Evolutionary conservation across 2,329 filamentous ascomycete species (phyloP).

Genomic region (Pyrenochaeta sp.): DNA sequence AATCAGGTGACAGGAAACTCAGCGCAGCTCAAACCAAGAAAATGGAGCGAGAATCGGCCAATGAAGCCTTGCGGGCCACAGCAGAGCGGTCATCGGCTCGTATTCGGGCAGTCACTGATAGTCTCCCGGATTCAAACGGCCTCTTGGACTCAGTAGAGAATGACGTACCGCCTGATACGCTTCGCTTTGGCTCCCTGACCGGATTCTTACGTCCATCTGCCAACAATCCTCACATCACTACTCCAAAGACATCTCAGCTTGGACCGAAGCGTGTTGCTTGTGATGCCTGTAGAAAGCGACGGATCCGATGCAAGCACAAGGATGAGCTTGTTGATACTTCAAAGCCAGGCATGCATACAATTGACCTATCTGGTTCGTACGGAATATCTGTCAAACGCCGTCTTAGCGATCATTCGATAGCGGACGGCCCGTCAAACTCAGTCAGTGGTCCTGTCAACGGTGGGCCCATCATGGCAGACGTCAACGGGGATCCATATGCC

Average conservation of each 20-base stretch:
- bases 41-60: constrained; percentile 61
- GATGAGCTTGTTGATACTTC: constrained; percentile 55
- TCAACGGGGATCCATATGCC: constrained; percentile 50
- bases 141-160: too few relatives aligned
- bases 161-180: too few relatives aligned
- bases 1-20: constrained; percentile 59
- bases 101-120: constrained; percentile 35
- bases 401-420: constrained; percentile 39
- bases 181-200: constrained; percentile 35
- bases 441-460: constrained; percentile 34
- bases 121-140: constrained; percentile 23
- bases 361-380: constrained; percentile 40
- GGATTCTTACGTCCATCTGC: constrained; percentile 48
- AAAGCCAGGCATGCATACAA: constrained; percentile 40
- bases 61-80: constrained; percentile 52
- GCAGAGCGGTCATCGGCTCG: constrained; percentile 52
- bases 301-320: constrained; percentile 70
- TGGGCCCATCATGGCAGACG: constrained; percentile 42
- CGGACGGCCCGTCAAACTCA: constrained; percentile 21
- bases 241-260: constrained; percentile 64
- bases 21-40: constrained; percentile 63
- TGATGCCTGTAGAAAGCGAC: constrained; percentile 67
- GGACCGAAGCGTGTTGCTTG: constrained; percentile 68
- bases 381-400: constrained; percentile 44
- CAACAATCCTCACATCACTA: constrained; percentile 51